These are phyloP conservation scores for Daldinia childiae DNA, from an alignment of 495 filamentous ascomycete genomes.

Conservation along the genomic window DNA sequence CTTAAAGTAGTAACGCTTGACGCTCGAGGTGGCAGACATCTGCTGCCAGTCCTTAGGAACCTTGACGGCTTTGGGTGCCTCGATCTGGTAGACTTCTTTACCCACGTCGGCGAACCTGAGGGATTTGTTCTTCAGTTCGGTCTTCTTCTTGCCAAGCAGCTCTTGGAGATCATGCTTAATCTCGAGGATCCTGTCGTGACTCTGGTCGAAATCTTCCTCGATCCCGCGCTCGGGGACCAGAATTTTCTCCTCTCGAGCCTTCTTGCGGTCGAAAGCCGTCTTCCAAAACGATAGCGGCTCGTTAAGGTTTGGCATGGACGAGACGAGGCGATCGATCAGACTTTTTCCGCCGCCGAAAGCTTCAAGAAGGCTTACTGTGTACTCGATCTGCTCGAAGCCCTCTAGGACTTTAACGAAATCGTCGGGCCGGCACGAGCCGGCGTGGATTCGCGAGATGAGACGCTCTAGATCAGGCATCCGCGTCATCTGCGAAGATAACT, in stretches of 20 bases:
- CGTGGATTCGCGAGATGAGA: slow-evolving; percentile 93
- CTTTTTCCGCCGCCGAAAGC: slow-evolving; percentile 76
- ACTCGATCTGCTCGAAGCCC: slow-evolving; percentile 96
- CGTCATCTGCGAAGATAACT: slow-evolving; percentile 83
- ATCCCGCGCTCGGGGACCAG: slow-evolving; percentile 90
- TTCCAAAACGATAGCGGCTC: slow-evolving; percentile 85
- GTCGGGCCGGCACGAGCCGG: slow-evolving; percentile 82
- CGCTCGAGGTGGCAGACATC: slow-evolving; percentile 90
- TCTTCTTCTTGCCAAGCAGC: slow-evolving; percentile 74
- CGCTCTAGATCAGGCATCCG: slow-evolving; percentile 96
- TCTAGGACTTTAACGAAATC: slow-evolving; percentile 96
- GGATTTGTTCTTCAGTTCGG: slow-evolving; percentile 69
- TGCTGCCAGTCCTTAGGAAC: slow-evolving; percentile 91
- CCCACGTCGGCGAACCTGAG: slow-evolving; percentile 89
- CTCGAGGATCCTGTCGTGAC: slow-evolving; percentile 77
- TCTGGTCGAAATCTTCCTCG: slow-evolving; percentile 91
- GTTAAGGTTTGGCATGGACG: slow-evolving; percentile 83
- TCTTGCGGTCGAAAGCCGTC: slow-evolving; percentile 86
- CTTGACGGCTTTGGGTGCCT: slow-evolving; percentile 86
- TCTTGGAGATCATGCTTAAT: slow-evolving; percentile 76
- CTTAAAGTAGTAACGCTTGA: slow-evolving; percentile 94
- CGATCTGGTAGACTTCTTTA: slow-evolving; percentile 97
- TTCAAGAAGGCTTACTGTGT: slow-evolving; percentile 81
- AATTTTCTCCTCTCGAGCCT: slow-evolving; percentile 74
- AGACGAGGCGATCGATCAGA: slow-evolving; percentile 83